A percentile compares a stretch with the other conserved stretches of the same genome.
These are phyloP conservation scores for Lecanicillium sp. DNA, from an alignment of 2,329 filamentous ascomycete genomes.

Conservation along the genomic window DNA sequence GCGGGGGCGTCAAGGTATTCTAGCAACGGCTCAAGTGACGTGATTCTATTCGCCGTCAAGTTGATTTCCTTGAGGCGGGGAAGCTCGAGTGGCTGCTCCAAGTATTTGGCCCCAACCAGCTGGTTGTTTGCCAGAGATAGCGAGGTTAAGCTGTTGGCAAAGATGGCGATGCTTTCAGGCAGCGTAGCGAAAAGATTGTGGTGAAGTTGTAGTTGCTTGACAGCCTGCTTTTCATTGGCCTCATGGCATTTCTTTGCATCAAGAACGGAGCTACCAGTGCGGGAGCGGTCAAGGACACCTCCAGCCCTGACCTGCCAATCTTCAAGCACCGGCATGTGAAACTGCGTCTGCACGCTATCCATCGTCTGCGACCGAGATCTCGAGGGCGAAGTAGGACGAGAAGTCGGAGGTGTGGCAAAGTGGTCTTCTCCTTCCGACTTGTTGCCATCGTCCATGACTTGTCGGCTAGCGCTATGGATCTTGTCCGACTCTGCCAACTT, in stretches of 20 bases:
- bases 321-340: constrained; percentile 40
- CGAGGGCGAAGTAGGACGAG: constrained; percentile 43
- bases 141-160: constrained; percentile 63
- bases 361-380: constrained; percentile 44
- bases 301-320: constrained; percentile 51
- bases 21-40: constrained; percentile 60
- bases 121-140: constrained; percentile 74
- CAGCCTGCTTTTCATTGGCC: constrained; percentile 46
- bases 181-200: constrained; percentile 69
- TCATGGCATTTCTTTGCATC: constrained; percentile 52
- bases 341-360: constrained; percentile 37
- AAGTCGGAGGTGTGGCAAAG: constrained; percentile 54
- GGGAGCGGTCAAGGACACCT: constrained; percentile 65
- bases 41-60: constrained; percentile 67
- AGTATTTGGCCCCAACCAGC: constrained; percentile 56
- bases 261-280: constrained; percentile 55
- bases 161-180: constrained; percentile 64
- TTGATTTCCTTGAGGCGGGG: constrained; percentile 73
- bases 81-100: constrained; percentile 61
- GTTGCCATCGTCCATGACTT: constrained; percentile 33
- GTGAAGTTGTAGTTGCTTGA: constrained; percentile 60
- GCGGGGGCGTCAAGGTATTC: constrained; percentile 64
- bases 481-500: constrained; percentile 29
- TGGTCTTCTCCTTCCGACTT: constrained; percentile 47
- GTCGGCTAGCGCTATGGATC: constrained; percentile 11